Conservation (phyloP, 352 stramenopile species). For the Pythium aristosporum region DNA sequence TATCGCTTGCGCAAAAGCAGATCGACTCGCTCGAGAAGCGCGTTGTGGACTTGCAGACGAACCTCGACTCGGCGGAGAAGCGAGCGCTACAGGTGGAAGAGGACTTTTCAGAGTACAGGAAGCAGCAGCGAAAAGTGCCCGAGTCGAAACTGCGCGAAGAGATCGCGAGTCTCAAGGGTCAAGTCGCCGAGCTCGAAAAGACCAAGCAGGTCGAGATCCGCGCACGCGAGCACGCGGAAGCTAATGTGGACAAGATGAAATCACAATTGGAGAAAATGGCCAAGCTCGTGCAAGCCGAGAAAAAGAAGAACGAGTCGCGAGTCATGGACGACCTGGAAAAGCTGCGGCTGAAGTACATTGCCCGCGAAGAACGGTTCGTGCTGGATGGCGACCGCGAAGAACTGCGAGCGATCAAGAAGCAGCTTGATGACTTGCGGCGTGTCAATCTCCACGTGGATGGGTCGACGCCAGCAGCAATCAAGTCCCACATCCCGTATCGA, state of each 20-base stretch:
- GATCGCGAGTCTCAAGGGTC: conserved; percentile 55
- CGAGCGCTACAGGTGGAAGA: conserved; percentile 54
- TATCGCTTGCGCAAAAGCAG: conserved; percentile 59
- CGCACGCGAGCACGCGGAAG: conserved; percentile 39
- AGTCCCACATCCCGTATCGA: not conserved
- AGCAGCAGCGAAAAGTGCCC: conserved; percentile 72
- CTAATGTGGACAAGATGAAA: conserved; percentile 40
- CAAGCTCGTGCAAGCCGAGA: conserved; percentile 53
- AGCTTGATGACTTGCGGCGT: conserved; percentile 70
- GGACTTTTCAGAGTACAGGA: conserved; percentile 69
- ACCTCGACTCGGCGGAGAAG: conserved; percentile 47
- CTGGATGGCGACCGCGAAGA: conserved; percentile 80
- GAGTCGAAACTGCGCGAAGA: conserved; percentile 72
- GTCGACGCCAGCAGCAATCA: not conserved
- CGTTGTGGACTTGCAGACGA: conserved; percentile 37
- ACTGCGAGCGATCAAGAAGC: conserved; percentile 77
- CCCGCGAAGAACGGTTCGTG: conserved; percentile 76
- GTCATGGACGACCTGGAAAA: conserved; percentile 76
- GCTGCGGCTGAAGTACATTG: conserved; percentile 76
- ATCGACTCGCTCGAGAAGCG: conserved; percentile 50
- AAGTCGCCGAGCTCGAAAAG: conserved; percentile 61
- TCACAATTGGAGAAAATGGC: conserved; percentile 60
- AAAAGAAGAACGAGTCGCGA: conserved; percentile 63
- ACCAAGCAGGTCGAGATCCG: conserved; percentile 44
- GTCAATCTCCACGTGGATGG: conserved; percentile 30